Evolutionary conservation across 306 rosid genomes (phyloP).

Genomic region (Vigna nakashimae): DNA sequence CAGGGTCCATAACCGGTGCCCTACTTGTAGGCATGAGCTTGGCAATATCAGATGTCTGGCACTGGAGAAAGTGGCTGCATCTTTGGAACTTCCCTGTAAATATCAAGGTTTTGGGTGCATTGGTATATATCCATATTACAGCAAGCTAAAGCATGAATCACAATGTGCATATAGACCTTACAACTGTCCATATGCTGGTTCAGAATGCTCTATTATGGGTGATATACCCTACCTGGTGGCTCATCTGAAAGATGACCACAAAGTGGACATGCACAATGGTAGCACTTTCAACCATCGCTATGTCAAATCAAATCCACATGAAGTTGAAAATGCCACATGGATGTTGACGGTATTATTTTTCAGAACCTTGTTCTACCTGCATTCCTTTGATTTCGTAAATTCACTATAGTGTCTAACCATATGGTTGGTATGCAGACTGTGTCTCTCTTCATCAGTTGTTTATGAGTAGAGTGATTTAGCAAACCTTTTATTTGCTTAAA

Average conservation of each 20-base stretch:
- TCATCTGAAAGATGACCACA: slow-evolving; percentile 89
- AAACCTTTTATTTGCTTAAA: neutral
- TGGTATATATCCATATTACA: slow-evolving; percentile 90
- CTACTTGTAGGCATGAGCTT: slow-evolving; percentile 93
- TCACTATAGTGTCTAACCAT: neutral
- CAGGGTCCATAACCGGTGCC: slow-evolving; percentile 94
- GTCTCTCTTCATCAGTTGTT: slow-evolving; percentile 15
- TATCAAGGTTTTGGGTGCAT: slow-evolving; percentile 79
- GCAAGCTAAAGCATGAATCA: slow-evolving; percentile 93
- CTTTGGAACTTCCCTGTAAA: slow-evolving; percentile 94
- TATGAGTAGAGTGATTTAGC: slow-evolving; percentile 32
- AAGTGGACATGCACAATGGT: slow-evolving; percentile 96
- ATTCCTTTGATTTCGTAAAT: slow-evolving; percentile 1
- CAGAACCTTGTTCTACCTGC: slow-evolving; percentile 9
- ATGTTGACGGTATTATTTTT: slow-evolving; percentile 83
- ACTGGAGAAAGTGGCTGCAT: slow-evolving; percentile 93
- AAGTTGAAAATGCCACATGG: slow-evolving; percentile 98
- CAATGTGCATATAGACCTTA: slow-evolving; percentile 80
- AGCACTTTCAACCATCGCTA: slow-evolving; percentile 96
- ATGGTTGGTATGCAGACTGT: slow-evolving; percentile 32
- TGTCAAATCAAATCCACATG: slow-evolving; percentile 95
- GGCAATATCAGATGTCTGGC: slow-evolving; percentile 97
- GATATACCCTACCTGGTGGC: slow-evolving; percentile 85
- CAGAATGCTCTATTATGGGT: slow-evolving; percentile 79
- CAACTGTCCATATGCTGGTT: slow-evolving; percentile 96